Base-by-base conservation (phyloP, 1,139 yeast species). In the Ogataea hybrid region DNA sequence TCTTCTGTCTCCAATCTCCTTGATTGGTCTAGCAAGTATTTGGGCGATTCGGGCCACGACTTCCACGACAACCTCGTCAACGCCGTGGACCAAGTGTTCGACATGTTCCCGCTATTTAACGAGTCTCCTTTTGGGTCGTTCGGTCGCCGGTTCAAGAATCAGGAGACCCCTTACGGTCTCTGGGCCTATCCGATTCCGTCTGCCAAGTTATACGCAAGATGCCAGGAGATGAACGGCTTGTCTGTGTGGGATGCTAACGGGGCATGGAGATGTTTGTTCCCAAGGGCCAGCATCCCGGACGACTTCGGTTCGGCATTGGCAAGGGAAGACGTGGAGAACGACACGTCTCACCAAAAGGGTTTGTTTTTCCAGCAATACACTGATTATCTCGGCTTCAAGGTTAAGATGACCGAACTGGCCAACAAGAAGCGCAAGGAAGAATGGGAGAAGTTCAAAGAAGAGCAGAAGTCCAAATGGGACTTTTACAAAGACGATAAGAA, bases 191-290 rank as follows among this genome's bases (percentile, higher is more conserved):
- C 81, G 7, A 71, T 76, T 7, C 96, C 97, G 2, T 70, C 82
- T 5, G 66, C 75, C 1, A 64, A 74, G 39, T 74, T 76, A 48
- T 86, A 81, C 59, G 70, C 75, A 46, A 72, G 76, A 33, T 89
- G 97, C 61, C 56, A 73, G 54, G 75, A 75, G 25, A 68, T 74
- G 35, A 65, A 78, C 4, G 97, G 97, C 1, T 68, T 74, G 14
- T 75, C 87, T 1, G 79, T 81, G 7, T 89, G 96, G 95, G 92
- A 85, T 55, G 66, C 77, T 15, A 68, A 73, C 33, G 96, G 96
- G 0, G 75, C 79, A 61, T 89, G 96, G 96, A 74, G 89, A 56
- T 89, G 97, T 63, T 67, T 89, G 42, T 84, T 89, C 64, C 95
- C 95, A 22, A 71, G 72, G 45, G 60, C 72, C 3, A 39, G 65